Evolutionary conservation across 2,329 filamentous ascomycete genomes (phyloP), one percentile per base, ranked within the genome.

Genomic region (Ceratocystis cubensis): DNA sequence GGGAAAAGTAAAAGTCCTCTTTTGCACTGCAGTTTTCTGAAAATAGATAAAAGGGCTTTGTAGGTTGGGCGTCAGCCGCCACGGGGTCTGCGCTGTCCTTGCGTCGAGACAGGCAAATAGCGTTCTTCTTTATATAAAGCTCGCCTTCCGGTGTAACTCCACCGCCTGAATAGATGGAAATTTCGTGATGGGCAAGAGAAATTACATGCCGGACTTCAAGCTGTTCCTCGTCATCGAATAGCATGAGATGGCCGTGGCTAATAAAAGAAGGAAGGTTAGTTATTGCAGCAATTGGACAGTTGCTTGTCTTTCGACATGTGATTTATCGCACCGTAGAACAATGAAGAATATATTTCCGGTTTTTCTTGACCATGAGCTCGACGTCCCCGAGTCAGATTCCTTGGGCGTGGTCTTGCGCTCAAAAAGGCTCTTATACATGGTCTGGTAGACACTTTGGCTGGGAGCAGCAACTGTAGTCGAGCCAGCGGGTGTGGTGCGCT

Each of bases 401-500:
- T 76, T 75, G 1, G 77, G 71, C 7, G 73, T 71, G 45, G 77
- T 80, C 72, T 88, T 92, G 72, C 93, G 84, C 71, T 96, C 91
- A 74, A 99, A 97, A 69, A 99, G 88, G 75, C 89, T 96, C 74
- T 91, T 82, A 77, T 99, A 99, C 91, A 99, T 96, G 75, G 88
- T 88, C 81, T 97, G 94, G 76, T 97, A 97, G 46, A 99, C 93
- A 74, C 93, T 96, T 66, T 89, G 91, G 73, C 91, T 96, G 66
- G 91, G 88, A 53, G 88, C 80, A 44, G 87, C 84, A 57, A 94
- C 85, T 17, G 88, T 87, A 64, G 83, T 76, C 66, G 88, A 86
- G 20, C 90, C 91, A 13, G 89, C 84, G 5, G 91, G 90, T 0
- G 89, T 93, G 41, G 86, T 84, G 68, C 91, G 84, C 77, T 96